Percentiles rank a stretch among this genome's conserved stretches.
phyloP scores from a whole-genome alignment of 1,284 basidiomycete species.

The Trichosporon inkin region DNA sequence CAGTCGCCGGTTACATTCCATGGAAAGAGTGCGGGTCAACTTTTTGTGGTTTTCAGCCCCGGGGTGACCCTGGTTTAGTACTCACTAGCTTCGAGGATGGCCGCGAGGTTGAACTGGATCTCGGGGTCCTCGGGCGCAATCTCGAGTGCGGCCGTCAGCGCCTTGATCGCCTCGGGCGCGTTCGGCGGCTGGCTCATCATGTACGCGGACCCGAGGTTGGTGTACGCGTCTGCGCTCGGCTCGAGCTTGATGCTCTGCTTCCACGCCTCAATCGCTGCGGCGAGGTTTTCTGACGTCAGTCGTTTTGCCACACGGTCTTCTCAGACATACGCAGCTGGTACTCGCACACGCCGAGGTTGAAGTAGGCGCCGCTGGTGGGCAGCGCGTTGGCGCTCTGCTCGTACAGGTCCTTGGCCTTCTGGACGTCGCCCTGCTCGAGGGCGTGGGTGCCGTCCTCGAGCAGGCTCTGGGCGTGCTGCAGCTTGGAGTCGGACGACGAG shows the following conservation, averaged over 20 bases:
- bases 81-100: slow-evolving; percentile 49
- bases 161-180: slow-evolving; percentile 84
- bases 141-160: slow-evolving; percentile 78
- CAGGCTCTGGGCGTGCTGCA: slow-evolving; percentile 72
- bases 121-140: slow-evolving; percentile 89
- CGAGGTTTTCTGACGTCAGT: slow-evolving; percentile 65
- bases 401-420: slow-evolving; percentile 73
- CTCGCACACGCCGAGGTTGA: slow-evolving; percentile 49
- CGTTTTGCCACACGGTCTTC: background rate
- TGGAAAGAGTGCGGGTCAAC: slow-evolving; percentile 13
- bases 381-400: slow-evolving; percentile 74
- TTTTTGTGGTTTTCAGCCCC: background rate
- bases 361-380: slow-evolving; percentile 58
- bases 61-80: background rate
- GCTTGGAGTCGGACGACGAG: slow-evolving; percentile 74
- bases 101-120: slow-evolving; percentile 86
- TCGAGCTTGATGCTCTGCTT: slow-evolving; percentile 76
- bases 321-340: slow-evolving; percentile 42
- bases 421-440: slow-evolving; percentile 83
- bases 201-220: slow-evolving; percentile 90
- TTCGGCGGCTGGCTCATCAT: slow-evolving; percentile 78
- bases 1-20: background rate
- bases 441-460: slow-evolving; percentile 82
- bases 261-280: slow-evolving; percentile 79
- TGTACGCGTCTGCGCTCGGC: slow-evolving; percentile 87